Evolutionary conservation across 768 basidiomycete genomes (phyloP).

Genomic region (Phaeolepiota aurea): DNA sequence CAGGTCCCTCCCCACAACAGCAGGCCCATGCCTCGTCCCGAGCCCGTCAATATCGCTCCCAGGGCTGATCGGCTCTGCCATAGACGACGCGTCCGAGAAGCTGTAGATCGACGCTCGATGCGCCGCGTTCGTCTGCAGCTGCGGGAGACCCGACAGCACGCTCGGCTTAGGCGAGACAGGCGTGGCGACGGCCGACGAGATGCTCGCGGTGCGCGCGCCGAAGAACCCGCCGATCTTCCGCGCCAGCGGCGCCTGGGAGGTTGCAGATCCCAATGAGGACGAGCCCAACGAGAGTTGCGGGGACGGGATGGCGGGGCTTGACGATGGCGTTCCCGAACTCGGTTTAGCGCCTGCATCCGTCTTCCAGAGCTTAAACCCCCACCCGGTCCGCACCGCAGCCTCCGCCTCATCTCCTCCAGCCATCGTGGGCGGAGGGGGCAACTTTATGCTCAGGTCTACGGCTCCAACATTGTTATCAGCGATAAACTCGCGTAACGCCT

Average conservation of each 20-base stretch:
- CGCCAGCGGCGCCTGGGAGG: constrained; percentile 36
- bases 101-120: constrained; percentile 37
- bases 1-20: constrained; percentile 19
- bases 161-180: constrained; percentile 12
- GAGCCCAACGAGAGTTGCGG: constrained; percentile 13
- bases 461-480: constrained; percentile 61
- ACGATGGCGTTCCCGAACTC: constrained; percentile 11
- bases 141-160: constrained; percentile 15
- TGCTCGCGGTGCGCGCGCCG: constrained; percentile 39
- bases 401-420: constrained; percentile 18
- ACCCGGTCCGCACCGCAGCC: constrained; percentile 27
- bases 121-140: constrained; percentile 23
- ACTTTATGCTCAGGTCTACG: constrained; percentile 15
- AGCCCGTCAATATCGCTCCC: constrained; percentile 25
- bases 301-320: constrained; percentile 16
- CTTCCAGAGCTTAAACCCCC: constrained; percentile 68
- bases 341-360: constrained; percentile 6
- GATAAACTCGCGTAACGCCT: constrained; percentile 77
- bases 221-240: constrained; percentile 71
- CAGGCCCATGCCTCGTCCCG: constrained; percentile 11
- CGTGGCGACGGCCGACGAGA: constrained; percentile 24
- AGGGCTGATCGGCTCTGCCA: constrained; percentile 54
- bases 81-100: constrained; percentile 50
- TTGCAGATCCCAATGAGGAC: constrained; percentile 15
- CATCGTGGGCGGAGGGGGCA: constrained; percentile 33